Base-by-base conservation (phyloP, 208 protist species). In the Trypanosoma grayi region DNA sequence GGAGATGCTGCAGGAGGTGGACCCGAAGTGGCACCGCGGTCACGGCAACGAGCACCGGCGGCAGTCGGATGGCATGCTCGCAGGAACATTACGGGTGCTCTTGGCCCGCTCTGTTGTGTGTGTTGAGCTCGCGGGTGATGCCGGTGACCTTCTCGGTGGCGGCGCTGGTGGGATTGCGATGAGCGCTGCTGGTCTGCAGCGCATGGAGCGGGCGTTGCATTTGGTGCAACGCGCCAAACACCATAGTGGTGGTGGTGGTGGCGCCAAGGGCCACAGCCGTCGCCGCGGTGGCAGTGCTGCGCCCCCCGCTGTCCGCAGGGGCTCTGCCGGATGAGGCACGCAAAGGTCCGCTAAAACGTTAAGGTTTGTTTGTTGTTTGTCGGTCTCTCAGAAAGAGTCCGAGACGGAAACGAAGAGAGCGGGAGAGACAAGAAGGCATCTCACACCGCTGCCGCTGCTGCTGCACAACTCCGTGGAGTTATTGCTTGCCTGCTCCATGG, bases 11-110 rank as follows among this genome's bases (percentile, higher is more conserved):
- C 53, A 53, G 1, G 60, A 74, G 51, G 57, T 83, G 4, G 81
- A 90, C 31, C 62, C 70, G 20, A 53, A 62, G 43, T 60, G 59
- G 57, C 58, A 64, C 53, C 58, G 20, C 18, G 55, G 16, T 46
- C 64, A 58, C 39, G 43, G 27, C 39, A 14, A 24, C 45, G 61
- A 48, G 36, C 56, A 28, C 7, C 59, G 58, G 1, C 34, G 57
- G 14, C 66, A 72, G 57, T 61, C 47, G 0, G 83, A 91, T 59
- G 58, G 69, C 13, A 84, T 93, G 50, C 53, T 91, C 44, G 70
- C 73, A 14, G 79, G 83, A 34, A 93, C 87, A 3, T 57, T 85
- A n/a, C 87, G 87, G 0, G 64, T 87, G 43, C 63, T 93, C 16
- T 51, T 87, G 27, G 74, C 80, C 18, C 75, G 83, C 2, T 82